These are phyloP conservation scores for Andrographis paniculata DNA, from an alignment of 305 asterid genomes.

Conservation along the genomic window DNA sequence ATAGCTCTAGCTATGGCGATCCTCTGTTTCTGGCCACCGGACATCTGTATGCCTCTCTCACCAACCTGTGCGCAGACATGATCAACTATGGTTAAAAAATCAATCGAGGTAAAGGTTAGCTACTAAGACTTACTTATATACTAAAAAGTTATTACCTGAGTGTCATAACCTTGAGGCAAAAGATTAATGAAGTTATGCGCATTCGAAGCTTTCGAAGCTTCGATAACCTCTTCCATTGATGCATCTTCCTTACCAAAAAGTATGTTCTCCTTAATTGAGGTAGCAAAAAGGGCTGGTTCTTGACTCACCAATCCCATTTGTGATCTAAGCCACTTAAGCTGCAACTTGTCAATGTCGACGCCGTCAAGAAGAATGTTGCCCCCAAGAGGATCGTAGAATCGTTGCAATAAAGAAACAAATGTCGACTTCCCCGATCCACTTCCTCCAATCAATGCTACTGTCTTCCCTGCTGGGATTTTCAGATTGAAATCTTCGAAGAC, in stretches of 20 bases:
- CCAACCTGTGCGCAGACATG: too few species aligned
- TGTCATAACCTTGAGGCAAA: conserved; percentile 87
- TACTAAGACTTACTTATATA: background rate
- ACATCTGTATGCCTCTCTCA: conserved; percentile 88
- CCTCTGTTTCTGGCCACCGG: conserved; percentile 98
- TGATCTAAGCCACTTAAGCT: conserved; percentile 88
- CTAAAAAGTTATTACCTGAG: conserved; percentile 47
- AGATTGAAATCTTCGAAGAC: conserved; percentile 62
- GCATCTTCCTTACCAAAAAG: conserved; percentile 91
- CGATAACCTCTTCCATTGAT: conserved; percentile 58
- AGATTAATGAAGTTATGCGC: conserved; percentile 85
- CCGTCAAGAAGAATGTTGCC: conserved; percentile 82
- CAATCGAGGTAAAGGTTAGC: background rate
- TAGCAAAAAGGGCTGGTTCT: conserved; percentile 89
- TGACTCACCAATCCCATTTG: conserved; percentile 98
- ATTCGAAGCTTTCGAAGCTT: conserved; percentile 88
- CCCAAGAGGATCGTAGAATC: conserved; percentile 74
- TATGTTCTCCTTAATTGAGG: conserved; percentile 81
- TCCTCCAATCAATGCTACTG: conserved; percentile 91
- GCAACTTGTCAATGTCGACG: conserved; percentile 57
- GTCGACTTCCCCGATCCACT: conserved; percentile 98
- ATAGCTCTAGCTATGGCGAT: conserved; percentile 92
- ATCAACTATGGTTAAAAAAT: background rate
- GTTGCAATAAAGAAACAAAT: conserved; percentile 60
- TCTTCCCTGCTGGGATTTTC: conserved; percentile 57